A percentile compares a stretch with the other conserved stretches of the same genome.
Conservation (phyloP, 257 asterid species). For the Marsdenia floribunda region DNA sequence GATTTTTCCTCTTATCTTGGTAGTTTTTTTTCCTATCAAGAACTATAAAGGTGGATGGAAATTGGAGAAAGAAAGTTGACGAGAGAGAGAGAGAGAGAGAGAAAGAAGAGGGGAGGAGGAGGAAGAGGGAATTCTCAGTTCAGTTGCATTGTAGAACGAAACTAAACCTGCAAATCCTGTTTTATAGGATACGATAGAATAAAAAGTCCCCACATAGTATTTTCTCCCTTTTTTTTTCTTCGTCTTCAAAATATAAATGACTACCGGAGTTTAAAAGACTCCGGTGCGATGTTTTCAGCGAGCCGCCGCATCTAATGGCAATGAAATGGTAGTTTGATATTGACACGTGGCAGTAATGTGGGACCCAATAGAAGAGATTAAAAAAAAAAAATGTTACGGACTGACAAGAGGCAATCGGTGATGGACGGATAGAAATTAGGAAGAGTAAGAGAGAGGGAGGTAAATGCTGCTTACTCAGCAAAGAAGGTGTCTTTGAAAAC, state of each 20-base stretch:
- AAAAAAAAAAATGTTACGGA: neutral
- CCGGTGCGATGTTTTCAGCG: conserved; percentile 37
- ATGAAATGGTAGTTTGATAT: neutral
- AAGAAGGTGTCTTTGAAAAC: conserved; percentile 17
- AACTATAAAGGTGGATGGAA: neutral
- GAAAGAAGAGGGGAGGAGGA: conserved; percentile 3
- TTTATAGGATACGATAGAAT: conserved; percentile 47
- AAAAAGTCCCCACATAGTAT: neutral
- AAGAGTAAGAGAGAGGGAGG: neutral
- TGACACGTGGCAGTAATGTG: conserved; percentile 29
- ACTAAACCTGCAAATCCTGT: conserved; percentile 26
- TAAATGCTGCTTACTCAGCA: conserved; percentile 9
- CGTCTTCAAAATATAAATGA: neutral
- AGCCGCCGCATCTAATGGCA: conserved; percentile 62
- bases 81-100: conserved; percentile 2
- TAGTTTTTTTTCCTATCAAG: neutral
- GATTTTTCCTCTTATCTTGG: neutral
- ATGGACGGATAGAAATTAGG: neutral
- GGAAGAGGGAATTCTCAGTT: conserved; percentile 9
- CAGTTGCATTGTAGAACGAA: conserved; percentile 42
- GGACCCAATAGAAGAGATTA: neutral
- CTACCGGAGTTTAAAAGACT: neutral
- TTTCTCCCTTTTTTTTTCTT: neutral
- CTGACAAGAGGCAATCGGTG: neutral
- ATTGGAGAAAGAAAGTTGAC: neutral